These are phyloP conservation scores for Apiospora malaysiana DNA, from an alignment of 2,329 filamentous ascomycete species.

Conservation along the genomic window DNA sequence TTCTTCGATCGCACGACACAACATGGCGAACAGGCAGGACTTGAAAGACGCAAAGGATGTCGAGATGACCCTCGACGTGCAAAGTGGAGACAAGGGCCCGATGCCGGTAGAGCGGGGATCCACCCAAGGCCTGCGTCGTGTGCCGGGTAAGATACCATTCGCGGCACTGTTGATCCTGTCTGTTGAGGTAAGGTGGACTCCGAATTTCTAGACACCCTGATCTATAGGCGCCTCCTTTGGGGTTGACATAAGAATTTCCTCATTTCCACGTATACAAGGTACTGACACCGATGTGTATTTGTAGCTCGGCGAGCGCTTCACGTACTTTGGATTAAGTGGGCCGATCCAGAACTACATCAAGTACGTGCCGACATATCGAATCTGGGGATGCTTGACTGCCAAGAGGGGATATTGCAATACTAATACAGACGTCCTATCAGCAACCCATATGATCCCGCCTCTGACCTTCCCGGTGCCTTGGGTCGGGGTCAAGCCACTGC, in stretches of 20 bases:
- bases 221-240: no score
- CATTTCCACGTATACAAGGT: not conserved
- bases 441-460: constrained; percentile 35
- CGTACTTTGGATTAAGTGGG: constrained; percentile 66
- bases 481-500: constrained; percentile 61
- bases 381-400: not conserved
- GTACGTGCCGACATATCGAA: constrained; percentile 42
- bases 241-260: no score
- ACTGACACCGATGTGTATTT: not conserved
- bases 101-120: not conserved
- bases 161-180: not conserved
- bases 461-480: constrained; percentile 54
- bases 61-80: not conserved
- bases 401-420: not conserved
- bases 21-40: not conserved
- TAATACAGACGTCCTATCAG: not conserved
- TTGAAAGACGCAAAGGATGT: not conserved
- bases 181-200: not conserved
- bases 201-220: not conserved
- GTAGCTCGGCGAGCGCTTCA: constrained; percentile 64
- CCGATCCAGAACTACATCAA: constrained; percentile 63
- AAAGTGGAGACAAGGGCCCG: not conserved
- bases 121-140: constrained; percentile 11
- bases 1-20: not conserved
- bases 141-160: constrained; percentile 5